Conservation (phyloP, 768 basidiomycete genomes). For the Rhodotorula taiwanensis region DNA sequence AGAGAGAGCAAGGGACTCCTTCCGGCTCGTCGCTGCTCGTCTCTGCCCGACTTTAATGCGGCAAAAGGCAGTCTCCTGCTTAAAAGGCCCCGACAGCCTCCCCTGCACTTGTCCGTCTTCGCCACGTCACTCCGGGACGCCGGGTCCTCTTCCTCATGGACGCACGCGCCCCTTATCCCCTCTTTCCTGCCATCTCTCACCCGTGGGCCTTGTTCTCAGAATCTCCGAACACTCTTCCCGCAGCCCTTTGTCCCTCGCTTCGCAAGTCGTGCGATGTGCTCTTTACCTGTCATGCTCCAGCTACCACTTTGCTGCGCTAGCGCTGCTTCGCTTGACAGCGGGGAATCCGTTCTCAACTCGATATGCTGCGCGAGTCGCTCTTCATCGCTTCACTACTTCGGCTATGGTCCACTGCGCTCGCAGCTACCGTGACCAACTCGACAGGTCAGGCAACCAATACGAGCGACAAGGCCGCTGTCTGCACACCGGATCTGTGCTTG, state of each 20-base stretch:
- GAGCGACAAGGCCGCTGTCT: conserved; percentile 15
- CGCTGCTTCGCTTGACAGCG: neutral
- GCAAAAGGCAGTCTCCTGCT: too few species aligned
- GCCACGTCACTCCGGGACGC: too few species aligned
- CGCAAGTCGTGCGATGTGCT: neutral
- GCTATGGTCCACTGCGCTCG: neutral
- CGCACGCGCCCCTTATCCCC: too few species aligned
- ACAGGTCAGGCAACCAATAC: too few species aligned
- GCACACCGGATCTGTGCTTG: conserved; percentile 26
- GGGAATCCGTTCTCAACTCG: too few species aligned
- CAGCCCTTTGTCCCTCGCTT: neutral
- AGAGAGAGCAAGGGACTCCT: neutral
- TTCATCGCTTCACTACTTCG: neutral
- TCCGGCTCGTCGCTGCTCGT: neutral
- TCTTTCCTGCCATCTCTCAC: too few species aligned
- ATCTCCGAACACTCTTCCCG: too few species aligned
- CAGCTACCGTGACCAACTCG: neutral
- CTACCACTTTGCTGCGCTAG: neutral
- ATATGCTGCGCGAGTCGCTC: neutral
- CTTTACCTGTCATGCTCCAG: neutral
- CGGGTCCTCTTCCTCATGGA: too few species aligned
- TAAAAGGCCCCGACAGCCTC: neutral
- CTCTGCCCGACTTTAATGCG: too few species aligned
- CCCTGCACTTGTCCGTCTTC: too few species aligned
- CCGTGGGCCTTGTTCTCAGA: too few species aligned